Evolutionary conservation across 75 land plant species (phyloP), one percentile per base, ranked within the genome.

Genomic region (Isoetes taiwanensis): DNA sequence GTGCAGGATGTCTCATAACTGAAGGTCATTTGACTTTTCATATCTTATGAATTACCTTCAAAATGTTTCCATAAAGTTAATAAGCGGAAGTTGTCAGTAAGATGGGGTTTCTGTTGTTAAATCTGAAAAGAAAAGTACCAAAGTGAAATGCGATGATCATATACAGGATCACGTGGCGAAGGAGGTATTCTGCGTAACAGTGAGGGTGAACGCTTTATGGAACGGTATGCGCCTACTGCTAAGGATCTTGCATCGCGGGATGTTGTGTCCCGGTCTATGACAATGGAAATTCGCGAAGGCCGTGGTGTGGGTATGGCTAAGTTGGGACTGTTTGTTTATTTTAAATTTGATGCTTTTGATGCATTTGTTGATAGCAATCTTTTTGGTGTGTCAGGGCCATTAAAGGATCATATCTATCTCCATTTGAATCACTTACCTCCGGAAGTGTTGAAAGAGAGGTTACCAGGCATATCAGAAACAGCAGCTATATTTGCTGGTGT

Each of bases 401-500:
- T 84, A 70, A 94, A 94, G 68, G 99, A 94, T 61, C 99, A 94
- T 67, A 80, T 94, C 17, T 94, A 94, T 62, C 79, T 94, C 25
- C 99, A 94, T 62, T 68, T 94, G 52, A 94, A 94, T 72, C 99
- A 94, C 57, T 62, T 93, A 50, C 98, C 98, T 2, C 98, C 98
- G 6, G 98, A 93, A 30, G 98, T 93, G 17, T 76, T 93, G 57
- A 88, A 87, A 74, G 98, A 93, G 56, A 74, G 98, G 57, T 86
- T 93, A 67, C 98, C 99, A 30, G 99, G 99, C 37, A 94, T 94
- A 35, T 94, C 99, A 29, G 99, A 94, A 65, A 94, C 99, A 46
- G 99, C 96, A 64, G 96, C 96, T 20, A 94, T 94, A 46, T 94
- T 94, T 78, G 90, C 99, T 54, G 99, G 96, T 42, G 99, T 94